phyloP scores from a whole-genome alignment of 2,329 filamentous ascomycete species.

The Meredithiella fracta region DNA sequence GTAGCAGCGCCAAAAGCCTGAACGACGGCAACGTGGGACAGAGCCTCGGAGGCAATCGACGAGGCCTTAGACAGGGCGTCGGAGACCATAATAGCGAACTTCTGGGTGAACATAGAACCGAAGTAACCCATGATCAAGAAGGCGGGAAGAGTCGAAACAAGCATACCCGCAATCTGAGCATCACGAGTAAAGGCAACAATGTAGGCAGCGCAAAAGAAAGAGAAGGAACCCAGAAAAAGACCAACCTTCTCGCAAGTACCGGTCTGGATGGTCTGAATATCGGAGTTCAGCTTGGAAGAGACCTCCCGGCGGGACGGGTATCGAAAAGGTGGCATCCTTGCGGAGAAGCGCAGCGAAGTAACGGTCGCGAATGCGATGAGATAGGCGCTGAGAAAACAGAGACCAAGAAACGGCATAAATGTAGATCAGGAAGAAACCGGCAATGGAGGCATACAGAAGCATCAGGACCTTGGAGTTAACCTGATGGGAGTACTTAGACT shows the following conservation, averaged over 20 bases:
- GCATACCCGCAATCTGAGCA: slow-evolving; percentile 43
- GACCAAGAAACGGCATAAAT: slow-evolving; percentile 47
- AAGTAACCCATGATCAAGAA: slow-evolving; percentile 43
- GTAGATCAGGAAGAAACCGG: slow-evolving; percentile 47
- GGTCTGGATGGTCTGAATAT: slow-evolving; percentile 49
- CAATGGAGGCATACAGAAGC: slow-evolving; percentile 47
- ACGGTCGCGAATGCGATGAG: slow-evolving; percentile 42
- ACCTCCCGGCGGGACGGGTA: slow-evolving; percentile 46
- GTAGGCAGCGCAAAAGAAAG: slow-evolving; percentile 52
- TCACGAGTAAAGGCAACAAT: slow-evolving; percentile 51
- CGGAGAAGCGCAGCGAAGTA: slow-evolving; percentile 42
- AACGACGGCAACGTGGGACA: slow-evolving; percentile 44
- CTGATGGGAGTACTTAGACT: slow-evolving; percentile 22
- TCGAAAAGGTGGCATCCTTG: slow-evolving; percentile 51
- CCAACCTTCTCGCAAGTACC: slow-evolving; percentile 58
- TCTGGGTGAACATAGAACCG: slow-evolving; percentile 37
- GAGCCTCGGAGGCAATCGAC: slow-evolving; percentile 44
- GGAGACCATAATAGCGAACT: slow-evolving; percentile 33
- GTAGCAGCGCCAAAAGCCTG: slow-evolving; percentile 45
- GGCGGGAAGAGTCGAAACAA: slow-evolving; percentile 45
- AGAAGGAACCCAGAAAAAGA: slow-evolving; percentile 41
- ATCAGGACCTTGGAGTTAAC: slow-evolving; percentile 43
- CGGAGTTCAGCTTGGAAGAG: slow-evolving; percentile 44
- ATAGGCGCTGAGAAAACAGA: slow-evolving; percentile 45
- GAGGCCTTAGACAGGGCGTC: slow-evolving; percentile 40